Evolutionary conservation across 257 asterid species (phyloP), one percentile per base, ranked within the genome.

Genomic region (Jasminum sambac): DNA sequence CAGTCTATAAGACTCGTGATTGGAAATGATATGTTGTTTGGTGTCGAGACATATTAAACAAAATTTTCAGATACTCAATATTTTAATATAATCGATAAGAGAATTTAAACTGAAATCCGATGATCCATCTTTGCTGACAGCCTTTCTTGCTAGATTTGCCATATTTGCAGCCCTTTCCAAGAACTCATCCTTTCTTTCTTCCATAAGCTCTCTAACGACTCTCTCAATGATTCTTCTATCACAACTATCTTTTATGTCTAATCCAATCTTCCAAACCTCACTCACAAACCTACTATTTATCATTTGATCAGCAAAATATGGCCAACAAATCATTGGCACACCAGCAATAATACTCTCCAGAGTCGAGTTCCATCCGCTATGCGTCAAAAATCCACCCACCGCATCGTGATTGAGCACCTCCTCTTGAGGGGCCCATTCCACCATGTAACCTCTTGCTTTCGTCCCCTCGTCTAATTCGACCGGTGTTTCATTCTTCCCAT

Each of bases 221-320:
- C 38, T 60, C 64, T 74, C 78, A 68, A 74, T 24, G 19, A 38
- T 46, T 3, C 0, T n/a, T 21, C 78, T 59, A 36, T 74, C 78
- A 68, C 78, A 74, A 36, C 48, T 36, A 61, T 74, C 78, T 67
- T 74, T 74, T 43, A 74, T 74, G 74, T 74, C 78, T 40, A 74
- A 0, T 11, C 78, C 78, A 16, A 74, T 50, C 25, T 61, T 68
- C 78, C 78, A 74, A 5, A 74, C 78, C 2, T 60, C 69, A 2
- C 69, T 68, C 23, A 74, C 65, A 37, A 67, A 43, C 69, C 78
- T 68, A 34, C 78, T 67, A 44, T 74, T 74, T 2, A 38, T 37
- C 8, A 37, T 72, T 50, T 74, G 78, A 50, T 74, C 74, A 0
- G 16, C 63, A 48, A 59, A 67, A 34, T 41, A 74, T 9, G 74